Percentiles rank a stretch among this genome's conserved stretches.
Conservation (phyloP, 1,139 yeast species). For the Arxiozyma slooffiae region DNA sequence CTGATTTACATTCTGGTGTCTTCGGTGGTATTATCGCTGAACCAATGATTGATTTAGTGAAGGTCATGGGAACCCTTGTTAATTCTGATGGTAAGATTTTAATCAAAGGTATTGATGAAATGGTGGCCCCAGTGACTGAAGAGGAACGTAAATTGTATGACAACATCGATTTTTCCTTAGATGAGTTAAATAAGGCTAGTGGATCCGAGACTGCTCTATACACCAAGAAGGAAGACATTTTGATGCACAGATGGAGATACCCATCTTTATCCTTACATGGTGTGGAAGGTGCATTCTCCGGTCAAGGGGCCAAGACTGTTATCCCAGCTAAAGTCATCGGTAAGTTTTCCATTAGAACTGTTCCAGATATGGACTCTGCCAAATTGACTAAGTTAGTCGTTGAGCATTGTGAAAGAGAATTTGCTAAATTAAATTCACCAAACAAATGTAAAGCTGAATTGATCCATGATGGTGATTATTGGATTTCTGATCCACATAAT, state of each 20-base stretch:
- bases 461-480: slow-evolving; percentile 89
- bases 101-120: slow-evolving; percentile 81
- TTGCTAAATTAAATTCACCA: slow-evolving; percentile 61
- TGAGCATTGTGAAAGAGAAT: slow-evolving; percentile 56
- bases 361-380: slow-evolving; percentile 77
- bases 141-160: slow-evolving; percentile 73
- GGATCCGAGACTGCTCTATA: slow-evolving; percentile 80
- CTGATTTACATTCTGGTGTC: slow-evolving; percentile 94
- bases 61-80: slow-evolving; percentile 67
- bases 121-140: slow-evolving; percentile 89
- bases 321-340: slow-evolving; percentile 92
- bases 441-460: slow-evolving; percentile 65
- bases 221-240: slow-evolving; percentile 66
- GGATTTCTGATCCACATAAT: slow-evolving; percentile 92
- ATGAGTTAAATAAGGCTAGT: slow-evolving; percentile 77
- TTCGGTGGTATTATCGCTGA: slow-evolving; percentile 97
- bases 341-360: slow-evolving; percentile 93
- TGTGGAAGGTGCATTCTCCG: slow-evolving; percentile 92
- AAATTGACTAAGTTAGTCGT: slow-evolving; percentile 72
- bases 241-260: slow-evolving; percentile 98
- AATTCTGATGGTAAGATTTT: slow-evolving; percentile 70
- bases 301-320: slow-evolving; percentile 94
- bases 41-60: slow-evolving; percentile 90
- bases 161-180: slow-evolving; percentile 72
- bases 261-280: slow-evolving; percentile 96